These are phyloP conservation scores for Aspergillus versicolor DNA, from an alignment of 2,329 filamentous ascomycete species.

Conservation along the genomic window DNA sequence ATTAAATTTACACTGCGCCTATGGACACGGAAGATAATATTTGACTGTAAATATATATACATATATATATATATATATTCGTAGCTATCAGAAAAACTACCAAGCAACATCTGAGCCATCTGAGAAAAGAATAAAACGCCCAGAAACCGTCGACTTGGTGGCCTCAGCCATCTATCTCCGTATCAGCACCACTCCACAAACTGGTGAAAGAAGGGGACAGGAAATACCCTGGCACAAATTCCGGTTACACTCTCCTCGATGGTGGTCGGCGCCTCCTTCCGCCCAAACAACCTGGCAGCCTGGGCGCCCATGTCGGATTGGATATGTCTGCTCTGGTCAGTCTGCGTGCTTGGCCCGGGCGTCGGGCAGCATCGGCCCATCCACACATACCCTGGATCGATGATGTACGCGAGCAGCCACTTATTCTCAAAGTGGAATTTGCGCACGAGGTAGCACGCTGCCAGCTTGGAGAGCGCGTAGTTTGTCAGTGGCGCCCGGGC, in stretches of 20 bases:
- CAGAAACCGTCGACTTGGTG: not conserved
- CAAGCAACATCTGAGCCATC: constrained; percentile 1
- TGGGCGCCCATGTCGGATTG: constrained; percentile 3
- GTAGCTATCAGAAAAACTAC: not conserved
- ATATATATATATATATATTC: too few species aligned
- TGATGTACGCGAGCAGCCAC: not conserved
- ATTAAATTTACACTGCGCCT: not conserved
- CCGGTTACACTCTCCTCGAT: constrained; percentile 1
- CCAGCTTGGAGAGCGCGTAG: not conserved
- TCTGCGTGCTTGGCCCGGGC: not conserved
- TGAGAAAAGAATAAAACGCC: not conserved
- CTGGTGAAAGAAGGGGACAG: not conserved
- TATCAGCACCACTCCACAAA: not conserved
- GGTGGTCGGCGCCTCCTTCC: not conserved
- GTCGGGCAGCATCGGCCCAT: not conserved
- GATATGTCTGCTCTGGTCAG: not conserved
- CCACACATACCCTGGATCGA: not conserved
- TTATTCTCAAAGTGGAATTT: constrained; percentile 6
- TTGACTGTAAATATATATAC: too few species aligned
- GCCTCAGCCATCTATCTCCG: not conserved
- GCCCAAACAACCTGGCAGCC: not conserved
- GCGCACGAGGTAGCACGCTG: not conserved
- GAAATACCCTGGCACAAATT: not conserved
- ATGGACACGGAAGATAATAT: too few species aligned
- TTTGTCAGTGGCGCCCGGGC: not conserved